A percentile compares a stretch with the other conserved stretches of the same genome.
Conservation (phyloP, 2,329 filamentous ascomycete genomes). For the Cladophialophora exuberans region DNA sequence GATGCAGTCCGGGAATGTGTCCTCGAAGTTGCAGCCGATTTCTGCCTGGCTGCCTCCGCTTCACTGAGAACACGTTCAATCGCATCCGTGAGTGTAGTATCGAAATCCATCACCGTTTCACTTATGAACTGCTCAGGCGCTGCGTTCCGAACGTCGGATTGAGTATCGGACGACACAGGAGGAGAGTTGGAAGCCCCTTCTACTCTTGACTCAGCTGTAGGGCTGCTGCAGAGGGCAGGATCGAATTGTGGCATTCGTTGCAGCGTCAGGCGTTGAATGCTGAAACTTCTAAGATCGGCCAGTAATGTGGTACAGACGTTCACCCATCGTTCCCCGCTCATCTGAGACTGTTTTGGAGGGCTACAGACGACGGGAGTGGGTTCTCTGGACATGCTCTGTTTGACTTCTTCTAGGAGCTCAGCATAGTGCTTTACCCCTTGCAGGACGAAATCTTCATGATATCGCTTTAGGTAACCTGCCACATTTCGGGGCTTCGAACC, state of each 20-base stretch:
- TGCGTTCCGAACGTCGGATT: background rate
- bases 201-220: background rate
- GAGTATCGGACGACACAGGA: background rate
- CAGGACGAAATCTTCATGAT: conserved; percentile 63
- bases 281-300: conserved; percentile 58
- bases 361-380: conserved; percentile 27
- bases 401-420: conserved; percentile 58
- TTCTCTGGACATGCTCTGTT: conserved; percentile 59
- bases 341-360: background rate
- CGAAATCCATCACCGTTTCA: conserved; percentile 61
- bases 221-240: background rate
- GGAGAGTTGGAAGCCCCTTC: background rate
- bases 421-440: conserved; percentile 61
- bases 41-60: conserved; percentile 12
- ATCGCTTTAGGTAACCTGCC: conserved; percentile 60
- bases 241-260: conserved; percentile 46
- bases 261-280: conserved; percentile 60
- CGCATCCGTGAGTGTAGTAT: conserved; percentile 60
- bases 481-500: conserved; percentile 49
- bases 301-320: conserved; percentile 61
- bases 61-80: conserved; percentile 56
- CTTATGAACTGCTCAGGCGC: conserved; percentile 47
- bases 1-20: conserved; percentile 27
- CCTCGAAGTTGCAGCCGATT: conserved; percentile 13
- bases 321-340: conserved; percentile 46